Conservation (phyloP, 768 basidiomycete genomes). For the Amanita fuliginea region DNA sequence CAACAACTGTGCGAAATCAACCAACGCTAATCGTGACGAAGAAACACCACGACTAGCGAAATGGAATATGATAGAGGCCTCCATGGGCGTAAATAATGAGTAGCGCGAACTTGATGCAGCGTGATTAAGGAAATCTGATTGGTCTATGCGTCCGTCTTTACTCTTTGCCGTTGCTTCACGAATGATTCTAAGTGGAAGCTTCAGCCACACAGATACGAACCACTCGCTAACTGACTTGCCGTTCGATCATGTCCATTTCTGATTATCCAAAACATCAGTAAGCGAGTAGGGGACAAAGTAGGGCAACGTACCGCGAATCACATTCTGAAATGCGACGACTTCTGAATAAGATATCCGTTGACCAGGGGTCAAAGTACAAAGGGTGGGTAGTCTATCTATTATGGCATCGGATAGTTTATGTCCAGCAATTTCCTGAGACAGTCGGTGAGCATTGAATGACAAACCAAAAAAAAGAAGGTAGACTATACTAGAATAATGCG, state of each 20-base stretch:
- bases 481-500: slow-evolving; percentile 78
- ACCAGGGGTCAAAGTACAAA: slow-evolving; percentile 83
- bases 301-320: slow-evolving; percentile 60
- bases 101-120: slow-evolving; percentile 82
- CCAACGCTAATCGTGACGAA: slow-evolving; percentile 61
- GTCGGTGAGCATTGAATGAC: slow-evolving; percentile 2
- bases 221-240: slow-evolving; percentile 28
- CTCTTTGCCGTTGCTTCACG: slow-evolving; percentile 83
- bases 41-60: slow-evolving; percentile 79
- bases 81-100: slow-evolving; percentile 95
- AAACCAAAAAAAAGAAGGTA: not conserved
- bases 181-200: slow-evolving; percentile 46
- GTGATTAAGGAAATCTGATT: slow-evolving; percentile 91
- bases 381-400: slow-evolving; percentile 83
- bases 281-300: not conserved
- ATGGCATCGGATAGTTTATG: slow-evolving; percentile 95
- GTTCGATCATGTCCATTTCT: slow-evolving; percentile 98
- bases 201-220: slow-evolving; percentile 6
- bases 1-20: slow-evolving; percentile 88
- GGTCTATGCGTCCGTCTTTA: slow-evolving; percentile 92
- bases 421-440: slow-evolving; percentile 77
- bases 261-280: slow-evolving; percentile 6
- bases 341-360: slow-evolving; percentile 93
- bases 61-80: slow-evolving; percentile 96
- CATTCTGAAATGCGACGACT: slow-evolving; percentile 95